Conservation (phyloP, 2,329 filamentous ascomycete species). For the Ophiostoma tasmaniense region DNA sequence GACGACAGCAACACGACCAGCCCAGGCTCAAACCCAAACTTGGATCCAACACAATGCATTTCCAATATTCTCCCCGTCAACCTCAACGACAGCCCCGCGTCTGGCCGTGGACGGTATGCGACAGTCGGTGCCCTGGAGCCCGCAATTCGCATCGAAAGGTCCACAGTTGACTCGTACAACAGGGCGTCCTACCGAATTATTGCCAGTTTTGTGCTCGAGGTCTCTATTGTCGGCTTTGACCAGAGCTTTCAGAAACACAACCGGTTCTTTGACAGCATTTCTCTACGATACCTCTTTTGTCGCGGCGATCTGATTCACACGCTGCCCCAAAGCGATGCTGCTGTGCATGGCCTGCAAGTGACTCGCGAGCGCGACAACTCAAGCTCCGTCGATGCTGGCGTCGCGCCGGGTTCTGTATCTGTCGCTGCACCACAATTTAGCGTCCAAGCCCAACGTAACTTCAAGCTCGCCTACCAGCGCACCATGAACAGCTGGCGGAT, state of each 20-base stretch:
- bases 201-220: constrained; percentile 21
- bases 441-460: constrained; percentile 22
- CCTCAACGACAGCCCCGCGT: constrained; percentile 22
- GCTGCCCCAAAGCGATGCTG: constrained; percentile 20
- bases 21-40: background rate
- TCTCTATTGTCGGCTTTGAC: constrained; percentile 20
- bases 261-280: constrained; percentile 24
- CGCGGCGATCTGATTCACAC: constrained; percentile 21
- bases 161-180: background rate
- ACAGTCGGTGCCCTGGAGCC: constrained; percentile 23
- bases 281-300: constrained; percentile 22
- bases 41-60: constrained; percentile 10
- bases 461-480: constrained; percentile 23
- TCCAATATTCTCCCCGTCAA: constrained; percentile 22
- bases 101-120: constrained; percentile 20
- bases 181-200: constrained; percentile 20
- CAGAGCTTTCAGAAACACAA: constrained; percentile 21
- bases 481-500: constrained; percentile 24
- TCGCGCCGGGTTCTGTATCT: constrained; percentile 15
- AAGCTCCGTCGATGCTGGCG: constrained; percentile 17
- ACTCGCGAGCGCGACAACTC: constrained; percentile 18
- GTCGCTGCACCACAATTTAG: constrained; percentile 18
- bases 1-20: background rate
- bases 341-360: constrained; percentile 19
- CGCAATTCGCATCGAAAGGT: constrained; percentile 22